Conservation (phyloP, 441 rosid genomes). For the Pelargonium myrrhifolium region DNA sequence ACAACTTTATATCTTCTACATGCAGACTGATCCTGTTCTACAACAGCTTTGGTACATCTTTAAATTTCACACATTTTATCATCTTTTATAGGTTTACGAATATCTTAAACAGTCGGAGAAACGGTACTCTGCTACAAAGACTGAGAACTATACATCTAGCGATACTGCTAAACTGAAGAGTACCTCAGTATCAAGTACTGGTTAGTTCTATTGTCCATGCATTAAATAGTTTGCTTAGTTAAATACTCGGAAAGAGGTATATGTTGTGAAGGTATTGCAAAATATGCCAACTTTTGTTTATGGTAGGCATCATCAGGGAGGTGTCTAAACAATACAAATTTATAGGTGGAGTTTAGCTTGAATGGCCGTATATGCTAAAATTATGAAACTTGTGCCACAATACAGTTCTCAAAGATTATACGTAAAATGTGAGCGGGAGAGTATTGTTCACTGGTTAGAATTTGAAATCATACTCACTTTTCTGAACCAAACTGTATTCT, state of each 20-base stretch:
- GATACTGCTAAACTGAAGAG: conserved; percentile 22
- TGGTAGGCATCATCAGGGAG: neutral
- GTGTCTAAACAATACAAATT: neutral
- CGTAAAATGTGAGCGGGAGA: neutral
- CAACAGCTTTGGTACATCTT: neutral
- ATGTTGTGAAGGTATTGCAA: neutral
- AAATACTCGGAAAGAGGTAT: neutral
- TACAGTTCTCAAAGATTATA: neutral
- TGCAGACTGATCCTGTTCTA: neutral
- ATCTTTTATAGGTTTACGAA: conserved; percentile 26
- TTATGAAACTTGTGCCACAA: too few relatives aligned
- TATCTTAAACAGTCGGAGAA: conserved; percentile 16
- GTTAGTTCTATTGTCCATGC: conserved; percentile 26
- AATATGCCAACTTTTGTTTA: neutral
- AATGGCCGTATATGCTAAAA: neutral
- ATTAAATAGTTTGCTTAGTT: neutral
- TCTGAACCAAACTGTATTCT: neutral
- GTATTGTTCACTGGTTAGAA: neutral
- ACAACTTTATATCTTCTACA: neutral
- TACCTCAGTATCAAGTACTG: conserved; percentile 26
- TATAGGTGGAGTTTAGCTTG: neutral
- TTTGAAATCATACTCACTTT: neutral
- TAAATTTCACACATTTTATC: neutral
- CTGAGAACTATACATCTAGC: conserved; percentile 12
- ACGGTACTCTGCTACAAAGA: conserved; percentile 16